Conservation (phyloP, 75 land plant genomes). For the Azolla pinnata region DNA sequence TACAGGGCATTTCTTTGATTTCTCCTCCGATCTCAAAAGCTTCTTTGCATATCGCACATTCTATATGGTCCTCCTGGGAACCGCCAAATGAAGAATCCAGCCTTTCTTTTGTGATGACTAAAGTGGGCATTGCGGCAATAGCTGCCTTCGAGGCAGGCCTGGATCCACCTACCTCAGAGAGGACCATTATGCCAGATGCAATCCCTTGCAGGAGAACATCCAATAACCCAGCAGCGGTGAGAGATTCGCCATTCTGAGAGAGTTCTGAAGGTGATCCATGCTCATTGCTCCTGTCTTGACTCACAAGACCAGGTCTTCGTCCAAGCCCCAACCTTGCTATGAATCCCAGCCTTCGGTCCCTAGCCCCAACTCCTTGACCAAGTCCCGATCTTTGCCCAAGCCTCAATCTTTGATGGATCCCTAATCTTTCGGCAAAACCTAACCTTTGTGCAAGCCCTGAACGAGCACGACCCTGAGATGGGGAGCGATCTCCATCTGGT, state of each 20-base stretch:
- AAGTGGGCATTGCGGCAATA: conserved; percentile 70
- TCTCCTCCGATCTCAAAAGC: conserved; percentile 43
- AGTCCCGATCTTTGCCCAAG: not conserved
- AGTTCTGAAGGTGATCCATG: no score
- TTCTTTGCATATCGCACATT: conserved; percentile 58
- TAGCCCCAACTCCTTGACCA: not conserved
- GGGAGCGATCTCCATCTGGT: no score
- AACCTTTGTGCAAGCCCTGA: no score
- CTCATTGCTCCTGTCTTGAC: not conserved
- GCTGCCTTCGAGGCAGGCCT: conserved; percentile 62
- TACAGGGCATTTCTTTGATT: conserved; percentile 52
- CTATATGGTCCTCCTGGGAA: not conserved
- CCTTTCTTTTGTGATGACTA: conserved; percentile 10
- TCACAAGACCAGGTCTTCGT: not conserved
- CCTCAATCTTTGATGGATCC: no score
- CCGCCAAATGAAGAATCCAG: not conserved
- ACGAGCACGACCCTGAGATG: no score
- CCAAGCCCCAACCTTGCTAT: not conserved
- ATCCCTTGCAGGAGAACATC: not conserved
- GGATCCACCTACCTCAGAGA: conserved; percentile 44
- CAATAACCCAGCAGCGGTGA: not conserved
- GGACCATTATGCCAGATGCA: conserved; percentile 5
- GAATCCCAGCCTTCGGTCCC: not conserved
- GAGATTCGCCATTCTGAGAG: no score
- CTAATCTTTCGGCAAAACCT: no score